Conservation (phyloP, 1,284 basidiomycete species). For the Malassezia globosa region DNA sequence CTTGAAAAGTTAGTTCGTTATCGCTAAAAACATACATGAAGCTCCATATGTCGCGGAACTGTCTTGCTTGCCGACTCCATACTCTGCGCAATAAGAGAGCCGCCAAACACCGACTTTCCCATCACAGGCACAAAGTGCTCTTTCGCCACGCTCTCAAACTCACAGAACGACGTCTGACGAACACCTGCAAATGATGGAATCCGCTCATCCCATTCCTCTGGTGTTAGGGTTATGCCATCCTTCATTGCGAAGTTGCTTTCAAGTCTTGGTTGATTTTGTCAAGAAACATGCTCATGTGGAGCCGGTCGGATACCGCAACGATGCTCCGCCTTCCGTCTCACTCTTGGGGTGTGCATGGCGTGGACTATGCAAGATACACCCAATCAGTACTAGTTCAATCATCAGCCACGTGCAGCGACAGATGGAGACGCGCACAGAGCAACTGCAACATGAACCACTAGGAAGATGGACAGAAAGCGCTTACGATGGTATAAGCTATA, state of each 20-base stretch:
- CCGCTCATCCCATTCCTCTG: constrained; percentile 3
- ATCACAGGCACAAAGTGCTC: constrained; percentile 33
- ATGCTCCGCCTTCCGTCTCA: too few relatives aligned
- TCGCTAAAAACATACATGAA: constrained; percentile 21
- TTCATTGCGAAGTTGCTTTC: too few relatives aligned
- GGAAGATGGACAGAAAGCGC: too few relatives aligned
- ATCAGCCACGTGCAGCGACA: too few relatives aligned
- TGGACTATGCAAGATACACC: too few relatives aligned
- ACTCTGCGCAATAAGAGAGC: constrained; percentile 38
- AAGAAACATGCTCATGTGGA: not conserved
- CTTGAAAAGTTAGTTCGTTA: not conserved
- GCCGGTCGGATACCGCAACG: not conserved
- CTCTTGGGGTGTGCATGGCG: too few relatives aligned
- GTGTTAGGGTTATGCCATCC: not conserved
- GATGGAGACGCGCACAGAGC: too few relatives aligned
- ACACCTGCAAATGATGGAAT: constrained; percentile 1
- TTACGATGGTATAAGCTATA: too few relatives aligned
- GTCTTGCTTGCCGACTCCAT: constrained; percentile 32
- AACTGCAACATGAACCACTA: too few relatives aligned
- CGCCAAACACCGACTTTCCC: constrained; percentile 43
- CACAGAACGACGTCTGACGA: not conserved
- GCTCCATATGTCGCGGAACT: constrained; percentile 24
- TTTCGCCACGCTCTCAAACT: constrained; percentile 1
- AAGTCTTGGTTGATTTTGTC: too few relatives aligned
- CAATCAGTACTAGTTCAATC: too few relatives aligned